A percentile compares a stretch with the other conserved stretches of the same genome.
These are phyloP conservation scores for Heritiera littoralis DNA, from an alignment of 345 rosid species.

Conservation along the genomic window DNA sequence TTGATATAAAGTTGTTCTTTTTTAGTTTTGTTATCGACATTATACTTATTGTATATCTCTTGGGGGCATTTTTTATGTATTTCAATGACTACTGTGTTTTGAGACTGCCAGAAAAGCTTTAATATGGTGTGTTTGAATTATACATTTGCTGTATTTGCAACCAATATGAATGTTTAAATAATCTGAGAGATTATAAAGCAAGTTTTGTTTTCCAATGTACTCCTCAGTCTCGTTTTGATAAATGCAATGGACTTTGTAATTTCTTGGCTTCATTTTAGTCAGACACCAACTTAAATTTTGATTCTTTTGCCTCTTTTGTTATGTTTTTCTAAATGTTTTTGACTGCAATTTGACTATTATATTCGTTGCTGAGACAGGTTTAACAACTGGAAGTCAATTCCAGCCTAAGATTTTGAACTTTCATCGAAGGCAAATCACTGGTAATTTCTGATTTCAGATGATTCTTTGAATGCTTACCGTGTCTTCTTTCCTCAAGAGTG, in stretches of 20 bases:
- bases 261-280: background rate
- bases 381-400: constrained; percentile 6
- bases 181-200: no score
- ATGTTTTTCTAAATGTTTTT: background rate
- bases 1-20: no score
- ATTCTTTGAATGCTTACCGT: constrained; percentile 6
- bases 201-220: background rate
- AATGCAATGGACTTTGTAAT: background rate
- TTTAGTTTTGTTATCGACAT: background rate
- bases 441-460: background rate
- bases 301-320: background rate
- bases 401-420: constrained; percentile 2
- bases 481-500: background rate
- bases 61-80: no score
- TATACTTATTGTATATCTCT: background rate
- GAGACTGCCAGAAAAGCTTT: no score
- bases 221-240: background rate
- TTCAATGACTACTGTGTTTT: no score
- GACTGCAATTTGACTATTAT: background rate
- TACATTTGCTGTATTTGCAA: no score
- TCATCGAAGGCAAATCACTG: background rate
- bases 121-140: no score
- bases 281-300: background rate
- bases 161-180: no score
- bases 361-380: background rate